Base-by-base conservation (phyloP, 2,329 filamentous ascomycete species). In the Ustilaginoidea virens region DNA sequence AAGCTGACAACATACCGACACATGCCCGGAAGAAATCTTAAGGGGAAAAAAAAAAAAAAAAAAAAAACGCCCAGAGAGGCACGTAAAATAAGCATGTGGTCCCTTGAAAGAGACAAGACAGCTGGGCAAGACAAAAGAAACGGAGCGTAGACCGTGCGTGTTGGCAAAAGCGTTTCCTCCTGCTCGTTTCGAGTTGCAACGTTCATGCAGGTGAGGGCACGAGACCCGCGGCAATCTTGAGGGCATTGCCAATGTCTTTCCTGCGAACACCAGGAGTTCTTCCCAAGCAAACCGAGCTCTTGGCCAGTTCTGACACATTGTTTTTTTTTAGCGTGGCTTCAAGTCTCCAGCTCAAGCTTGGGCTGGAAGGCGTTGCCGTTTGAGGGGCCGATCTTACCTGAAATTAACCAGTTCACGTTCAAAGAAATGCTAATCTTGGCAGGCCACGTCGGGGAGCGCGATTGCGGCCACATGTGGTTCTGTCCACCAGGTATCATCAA, bases 221-320 rank as follows among this genome's bases (percentile, higher is more conserved):
- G 11, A 35, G 16, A 9, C 47, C 44, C 1, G 42, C 38, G 2
- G 47, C 43, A 20, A 44, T 18, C 35, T 44, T 46, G 23, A 54
- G 39, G 7, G 53, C 49, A 11, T 28, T 37, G 27, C 55, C 39
- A 2, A 60, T 38, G 24, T 60, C 55, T 22, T 44, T 51, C 1
- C 52, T 51, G 5, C 56, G 47, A 7, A 59, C 33, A 0, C 53
- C 56, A 0, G 56, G 56, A 2, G 46, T 46, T 5, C 52, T 43
- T 7, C 56, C 56, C 6, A 60, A 36, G 23, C 56, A 60, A 5
- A 60, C 47, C 11, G 53, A 48, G 10, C 33, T 44, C 3, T 33
- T 31, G 1, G 46, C 43, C 25, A 60, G 36, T 43, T 60, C 55
- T 59, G 24, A 25, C 9, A 5, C 7, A 15, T n/a, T 12, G 29